phyloP scores from a whole-genome alignment of 192 early-diverging fungal genomes.

The Lobosporangium transversale region DNA sequence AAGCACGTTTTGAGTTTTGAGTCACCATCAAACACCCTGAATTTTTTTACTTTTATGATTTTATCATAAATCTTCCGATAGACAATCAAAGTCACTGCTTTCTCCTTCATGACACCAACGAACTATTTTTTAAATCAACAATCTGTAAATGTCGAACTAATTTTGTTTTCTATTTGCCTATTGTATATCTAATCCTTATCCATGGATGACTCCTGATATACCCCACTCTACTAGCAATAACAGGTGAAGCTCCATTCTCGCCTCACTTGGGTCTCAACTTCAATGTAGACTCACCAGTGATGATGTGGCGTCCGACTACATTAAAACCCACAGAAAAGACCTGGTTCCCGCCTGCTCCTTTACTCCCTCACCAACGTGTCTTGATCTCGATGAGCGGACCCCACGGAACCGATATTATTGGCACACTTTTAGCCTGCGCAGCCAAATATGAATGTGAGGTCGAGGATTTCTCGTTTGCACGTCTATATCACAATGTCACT shows the following conservation, averaged over 20 bases:
- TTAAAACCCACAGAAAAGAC: constrained; percentile 43
- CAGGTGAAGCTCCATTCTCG: constrained; percentile 27
- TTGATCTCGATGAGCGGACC: constrained; percentile 85
- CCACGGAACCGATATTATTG: constrained; percentile 93
- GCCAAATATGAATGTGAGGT: constrained; percentile 81
- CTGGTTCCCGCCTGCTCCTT: constrained; percentile 59
- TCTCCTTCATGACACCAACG: not conserved
- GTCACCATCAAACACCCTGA: constrained; percentile 5
- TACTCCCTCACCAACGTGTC: constrained; percentile 77
- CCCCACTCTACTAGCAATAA: not conserved
- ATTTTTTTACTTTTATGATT: not conserved
- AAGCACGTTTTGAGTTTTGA: constrained; percentile 27
- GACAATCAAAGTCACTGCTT: not conserved
- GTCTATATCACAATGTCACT: constrained; percentile 93
- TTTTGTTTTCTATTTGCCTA: too few relatives aligned
- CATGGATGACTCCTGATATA: not conserved
- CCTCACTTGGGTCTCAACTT: constrained; percentile 29
- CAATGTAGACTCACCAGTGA: constrained; percentile 38
- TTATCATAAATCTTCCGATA: constrained; percentile 20
- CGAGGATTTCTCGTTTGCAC: constrained; percentile 87
- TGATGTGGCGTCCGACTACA: constrained; percentile 34
- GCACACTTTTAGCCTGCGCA: constrained; percentile 78
- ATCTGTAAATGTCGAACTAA: too few relatives aligned
- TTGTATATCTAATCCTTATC: too few relatives aligned
- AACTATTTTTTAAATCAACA: too few relatives aligned